Base-by-base conservation (phyloP, 129 eudicot species). In the Calendula officinalis region DNA sequence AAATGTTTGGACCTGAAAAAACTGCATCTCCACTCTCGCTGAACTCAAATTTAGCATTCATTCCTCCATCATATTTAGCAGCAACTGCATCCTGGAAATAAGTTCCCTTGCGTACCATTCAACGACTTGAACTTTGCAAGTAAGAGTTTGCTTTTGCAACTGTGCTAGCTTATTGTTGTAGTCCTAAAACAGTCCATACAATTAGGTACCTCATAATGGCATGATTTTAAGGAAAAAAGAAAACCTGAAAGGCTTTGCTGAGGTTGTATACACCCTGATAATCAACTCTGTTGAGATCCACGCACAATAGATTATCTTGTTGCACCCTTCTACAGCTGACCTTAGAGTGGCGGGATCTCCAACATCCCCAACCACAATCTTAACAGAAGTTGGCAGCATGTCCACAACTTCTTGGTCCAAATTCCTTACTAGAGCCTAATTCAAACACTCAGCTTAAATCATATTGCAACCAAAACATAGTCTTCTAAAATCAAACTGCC, bases 271-370 rank as follows among this genome's bases (percentile, higher is more conserved):
- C 96, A 30, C 99, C 99, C 64, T 81, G 89, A 65, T 85, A 56
- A 75, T 92, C 99, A 50, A 92, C 99, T 77, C 99, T 72, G 76
- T 83, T 83, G 45, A 92, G 99, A 88, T 92, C 99, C 8, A 86
- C 99, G 99, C 96, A 78, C 99, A 92, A 56, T 81, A 92, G 50
- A 92, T 92, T 51, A 92, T 88, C 70, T 92, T 92, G 77, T 71
- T 85, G 83, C 99, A 92, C 71, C 96, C 95, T 73, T 88, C 85
- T 10, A 92, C 75, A 33, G 96, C 99, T 36, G 58, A 40, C 67
- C 70, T 77, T 63, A 92, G 87, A 40, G 83, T 72, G 36, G 80
- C 68, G 22, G 95, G 82, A 77, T 92, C 95, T n/a, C 99, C 99
- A 64, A 92, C 99, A 66, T 92, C 99, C 36, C 99, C 99, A 27